These are phyloP conservation scores for Backusella westeae DNA, from an alignment of 192 early-diverging fungal species.

Conservation along the genomic window DNA sequence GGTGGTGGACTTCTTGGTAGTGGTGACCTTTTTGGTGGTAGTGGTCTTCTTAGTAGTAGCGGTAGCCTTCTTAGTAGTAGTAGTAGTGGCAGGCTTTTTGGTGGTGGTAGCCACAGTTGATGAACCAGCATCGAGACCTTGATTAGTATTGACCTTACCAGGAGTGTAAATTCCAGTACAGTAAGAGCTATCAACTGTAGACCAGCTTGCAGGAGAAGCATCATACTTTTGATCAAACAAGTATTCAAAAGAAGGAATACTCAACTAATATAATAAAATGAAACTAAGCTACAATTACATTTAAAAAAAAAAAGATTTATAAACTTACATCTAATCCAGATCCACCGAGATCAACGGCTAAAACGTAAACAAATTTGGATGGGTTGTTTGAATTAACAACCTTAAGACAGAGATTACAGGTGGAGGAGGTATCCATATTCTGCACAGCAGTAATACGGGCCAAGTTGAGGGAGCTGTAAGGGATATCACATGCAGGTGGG, in stretches of 20 bases:
- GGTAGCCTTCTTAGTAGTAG: background rate
- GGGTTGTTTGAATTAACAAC: conserved; percentile 42
- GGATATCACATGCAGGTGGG: conserved; percentile 56
- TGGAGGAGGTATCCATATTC: conserved; percentile 39
- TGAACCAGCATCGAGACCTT: background rate
- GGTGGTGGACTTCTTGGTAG: background rate
- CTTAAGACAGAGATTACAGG: conserved; percentile 54
- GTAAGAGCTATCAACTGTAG: conserved; percentile 34
- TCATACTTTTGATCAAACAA: conserved; percentile 49
- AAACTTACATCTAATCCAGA: conserved; percentile 48
- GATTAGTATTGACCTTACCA: conserved; percentile 2
- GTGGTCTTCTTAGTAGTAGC: background rate
- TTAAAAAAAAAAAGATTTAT: background rate
- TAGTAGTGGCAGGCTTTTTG: background rate
- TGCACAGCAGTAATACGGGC: conserved; percentile 56
- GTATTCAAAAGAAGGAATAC: conserved; percentile 39
- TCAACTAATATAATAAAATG: conserved; percentile 12
- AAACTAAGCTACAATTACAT: background rate
- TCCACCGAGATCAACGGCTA: conserved; percentile 56
- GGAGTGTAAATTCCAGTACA: conserved; percentile 42
- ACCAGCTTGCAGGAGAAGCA: conserved; percentile 46
- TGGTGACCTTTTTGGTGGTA: background rate
- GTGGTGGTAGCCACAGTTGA: background rate
- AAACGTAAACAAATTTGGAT: conserved; percentile 49
- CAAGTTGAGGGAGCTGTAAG: conserved; percentile 48